phyloP scores from a whole-genome alignment of 2,329 filamentous ascomycete genomes.

The Ophiostoma perfectum region DNA sequence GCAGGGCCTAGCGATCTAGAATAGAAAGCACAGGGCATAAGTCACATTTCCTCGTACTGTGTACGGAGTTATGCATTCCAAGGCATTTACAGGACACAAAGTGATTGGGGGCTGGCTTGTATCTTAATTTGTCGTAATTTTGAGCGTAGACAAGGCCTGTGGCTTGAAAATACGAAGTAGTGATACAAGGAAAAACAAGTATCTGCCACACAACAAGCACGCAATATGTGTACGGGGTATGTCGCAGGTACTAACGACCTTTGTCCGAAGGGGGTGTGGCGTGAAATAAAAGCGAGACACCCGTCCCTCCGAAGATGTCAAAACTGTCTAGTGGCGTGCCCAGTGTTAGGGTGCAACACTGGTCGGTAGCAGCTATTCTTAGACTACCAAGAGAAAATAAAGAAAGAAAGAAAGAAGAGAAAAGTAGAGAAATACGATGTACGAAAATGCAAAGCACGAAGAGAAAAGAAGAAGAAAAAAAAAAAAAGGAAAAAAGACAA shows the following conservation, averaged over 20 bases:
- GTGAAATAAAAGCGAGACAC: background rate
- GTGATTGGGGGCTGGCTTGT: background rate
- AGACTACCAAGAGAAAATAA: background rate
- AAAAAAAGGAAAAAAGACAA: background rate
- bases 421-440: background rate
- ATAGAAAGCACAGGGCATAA: background rate
- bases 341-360: background rate
- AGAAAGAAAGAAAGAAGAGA: background rate
- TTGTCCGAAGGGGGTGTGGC: background rate
- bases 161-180: background rate
- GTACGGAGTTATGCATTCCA: background rate
- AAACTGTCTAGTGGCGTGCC: background rate
- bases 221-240: background rate
- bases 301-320: background rate
- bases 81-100: background rate
- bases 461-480: background rate
- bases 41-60: background rate
- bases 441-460: background rate
- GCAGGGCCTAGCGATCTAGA: background rate
- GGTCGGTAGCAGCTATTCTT: constrained; percentile 4
- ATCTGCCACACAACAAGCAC: background rate
- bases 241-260: background rate
- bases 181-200: background rate
- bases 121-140: background rate
- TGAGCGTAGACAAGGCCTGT: background rate